Conservation (phyloP, 148 eudicot species). For the Pharnaceum exiguum region DNA sequence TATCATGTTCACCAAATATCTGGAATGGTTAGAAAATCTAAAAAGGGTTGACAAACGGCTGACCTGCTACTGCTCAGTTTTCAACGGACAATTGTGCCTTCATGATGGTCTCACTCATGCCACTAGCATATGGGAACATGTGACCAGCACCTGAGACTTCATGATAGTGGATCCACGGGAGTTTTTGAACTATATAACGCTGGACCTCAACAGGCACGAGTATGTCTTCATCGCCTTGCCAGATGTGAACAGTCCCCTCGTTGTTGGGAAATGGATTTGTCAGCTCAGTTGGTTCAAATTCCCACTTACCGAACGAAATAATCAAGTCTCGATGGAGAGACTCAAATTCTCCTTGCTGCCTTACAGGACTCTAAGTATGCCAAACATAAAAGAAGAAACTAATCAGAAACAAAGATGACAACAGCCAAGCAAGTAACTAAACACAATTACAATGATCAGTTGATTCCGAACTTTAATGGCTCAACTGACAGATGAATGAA, state of each 20-base stretch:
- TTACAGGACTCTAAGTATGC: conserved; percentile 33
- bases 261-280: conserved; percentile 45
- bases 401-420: conserved; percentile 31
- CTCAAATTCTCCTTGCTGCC: conserved; percentile 72
- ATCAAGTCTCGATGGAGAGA: conserved; percentile 62
- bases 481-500: too few species aligned
- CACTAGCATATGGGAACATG: conserved; percentile 51
- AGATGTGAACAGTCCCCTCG: conserved; percentile 64
- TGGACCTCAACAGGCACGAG: conserved; percentile 49
- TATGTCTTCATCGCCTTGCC: conserved; percentile 81
- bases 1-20: too few species aligned
- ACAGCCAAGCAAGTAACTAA: too few species aligned
- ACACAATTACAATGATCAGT: too few species aligned
- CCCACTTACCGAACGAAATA: conserved; percentile 68
- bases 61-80: not conserved
- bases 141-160: conserved; percentile 72
- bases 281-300: conserved; percentile 60
- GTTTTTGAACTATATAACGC: conserved; percentile 44
- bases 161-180: conserved; percentile 74
- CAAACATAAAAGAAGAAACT: conserved; percentile 1
- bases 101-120: conserved; percentile 52
- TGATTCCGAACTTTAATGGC: too few species aligned
- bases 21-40: too few species aligned
- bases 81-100: conserved; percentile 43
- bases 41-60: not conserved